A percentile compares a stretch with the other conserved stretches of the same genome.
phyloP scores from a whole-genome alignment of 106 monocot species.

The Phalaenopsis aphrodite region DNA sequence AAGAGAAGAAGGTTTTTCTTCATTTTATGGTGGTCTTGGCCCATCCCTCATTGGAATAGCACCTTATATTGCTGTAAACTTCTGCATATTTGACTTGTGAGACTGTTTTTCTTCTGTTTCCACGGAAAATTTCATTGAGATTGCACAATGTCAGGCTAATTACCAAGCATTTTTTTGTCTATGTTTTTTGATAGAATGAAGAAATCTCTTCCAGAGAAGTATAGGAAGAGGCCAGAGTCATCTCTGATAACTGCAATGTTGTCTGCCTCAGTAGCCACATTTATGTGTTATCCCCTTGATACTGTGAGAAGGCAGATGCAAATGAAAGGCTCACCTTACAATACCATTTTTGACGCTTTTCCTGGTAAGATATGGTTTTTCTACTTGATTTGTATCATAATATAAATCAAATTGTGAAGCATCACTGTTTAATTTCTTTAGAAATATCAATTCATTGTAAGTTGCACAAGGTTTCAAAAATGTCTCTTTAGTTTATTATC shows the following conservation, averaged over 20 bases:
- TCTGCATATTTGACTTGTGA: conserved; percentile 98
- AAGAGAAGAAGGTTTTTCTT: conserved; percentile 83
- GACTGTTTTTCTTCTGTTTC: conserved; percentile 16
- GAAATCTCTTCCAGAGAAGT: conserved; percentile 92
- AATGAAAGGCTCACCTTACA: conserved; percentile 88
- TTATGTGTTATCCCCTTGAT: conserved; percentile 93
- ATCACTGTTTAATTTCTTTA: neutral
- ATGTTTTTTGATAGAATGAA: conserved; percentile 50
- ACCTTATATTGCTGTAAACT: conserved; percentile 96
- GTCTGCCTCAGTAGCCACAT: conserved; percentile 85
- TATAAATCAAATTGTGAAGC: neutral
- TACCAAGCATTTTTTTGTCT: conserved; percentile 9
- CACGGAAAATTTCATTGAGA: neutral
- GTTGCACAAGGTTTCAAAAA: neutral
- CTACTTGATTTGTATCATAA: neutral
- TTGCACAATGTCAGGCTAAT: neutral
- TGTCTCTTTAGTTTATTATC: neutral
- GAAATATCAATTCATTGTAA: neutral
- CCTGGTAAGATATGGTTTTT: conserved; percentile 40
- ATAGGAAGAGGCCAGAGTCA: conserved; percentile 73
- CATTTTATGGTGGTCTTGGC: conserved; percentile 91
- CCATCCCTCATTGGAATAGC: conserved; percentile 92
- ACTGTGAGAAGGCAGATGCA: conserved; percentile 99
- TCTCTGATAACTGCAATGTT: conserved; percentile 77
- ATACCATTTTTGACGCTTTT: conserved; percentile 71